A percentile compares a stretch with the other conserved stretches of the same genome.
Evolutionary conservation across 768 basidiomycete species (phyloP).

Genomic region (Podaxis rugospora): DNA sequence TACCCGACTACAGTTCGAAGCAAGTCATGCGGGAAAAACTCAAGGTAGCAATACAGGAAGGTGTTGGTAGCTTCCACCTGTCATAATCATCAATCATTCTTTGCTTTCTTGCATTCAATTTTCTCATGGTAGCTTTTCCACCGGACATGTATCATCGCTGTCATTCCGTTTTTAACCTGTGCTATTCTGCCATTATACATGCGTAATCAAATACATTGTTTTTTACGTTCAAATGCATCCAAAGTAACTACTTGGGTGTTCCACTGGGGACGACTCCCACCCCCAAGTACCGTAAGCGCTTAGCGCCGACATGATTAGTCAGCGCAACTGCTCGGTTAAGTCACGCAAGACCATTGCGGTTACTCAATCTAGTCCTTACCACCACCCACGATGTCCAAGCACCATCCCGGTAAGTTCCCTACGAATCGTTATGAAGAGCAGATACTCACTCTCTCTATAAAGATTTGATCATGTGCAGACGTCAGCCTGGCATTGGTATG

Average conservation of each 20-base stretch:
- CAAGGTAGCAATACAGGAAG: conserved; percentile 83
- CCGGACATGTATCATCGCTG: conserved; percentile 10
- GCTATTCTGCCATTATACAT: background rate
- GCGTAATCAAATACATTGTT: conserved; percentile 3
- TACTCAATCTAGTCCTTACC: background rate
- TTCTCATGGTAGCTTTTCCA: background rate
- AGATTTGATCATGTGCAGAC: conserved; percentile 99
- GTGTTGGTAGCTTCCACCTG: conserved; percentile 95
- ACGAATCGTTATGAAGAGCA: background rate
- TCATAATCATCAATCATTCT: conserved; percentile 48
- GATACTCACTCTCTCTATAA: conserved; percentile 2
- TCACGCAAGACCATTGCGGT: background rate
- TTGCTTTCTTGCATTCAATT: conserved; percentile 11
- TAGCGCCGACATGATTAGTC: background rate
- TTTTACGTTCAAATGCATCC: background rate
- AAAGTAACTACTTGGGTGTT: background rate
- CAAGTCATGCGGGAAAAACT: conserved; percentile 82
- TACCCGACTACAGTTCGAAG: conserved; percentile 92
- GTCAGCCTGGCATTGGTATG: conserved; percentile 93
- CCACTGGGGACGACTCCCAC: background rate
- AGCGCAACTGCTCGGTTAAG: background rate
- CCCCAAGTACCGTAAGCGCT: background rate
- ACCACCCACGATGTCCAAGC: conserved; percentile 68
- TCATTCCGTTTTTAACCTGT: conserved; percentile 2
- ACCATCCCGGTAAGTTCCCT: conserved; percentile 66